A percentile compares a stretch with the other conserved stretches of the same genome.
Conservation (phyloP, 495 filamentous ascomycete genomes). For the Elasticomyces elasticus region DNA sequence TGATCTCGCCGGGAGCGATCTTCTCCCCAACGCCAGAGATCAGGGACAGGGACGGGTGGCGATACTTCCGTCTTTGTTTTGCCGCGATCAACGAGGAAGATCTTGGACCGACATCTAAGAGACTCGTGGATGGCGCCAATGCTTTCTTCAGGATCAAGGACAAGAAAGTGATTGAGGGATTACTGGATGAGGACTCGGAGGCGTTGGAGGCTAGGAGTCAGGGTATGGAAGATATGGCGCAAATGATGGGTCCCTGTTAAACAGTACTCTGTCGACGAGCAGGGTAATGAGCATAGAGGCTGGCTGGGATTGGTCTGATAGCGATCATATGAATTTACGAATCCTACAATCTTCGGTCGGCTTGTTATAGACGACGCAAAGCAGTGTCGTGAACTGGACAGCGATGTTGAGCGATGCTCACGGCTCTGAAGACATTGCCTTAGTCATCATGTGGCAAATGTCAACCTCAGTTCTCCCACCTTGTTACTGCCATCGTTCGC, state of each 20-base stretch:
- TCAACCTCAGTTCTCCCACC: no score
- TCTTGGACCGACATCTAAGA: slow-evolving; percentile 45
- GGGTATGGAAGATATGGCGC: slow-evolving; percentile 11
- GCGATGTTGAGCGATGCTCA: no score
- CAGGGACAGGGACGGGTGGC: slow-evolving; percentile 44
- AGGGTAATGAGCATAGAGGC: no score
- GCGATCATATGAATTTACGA: no score
- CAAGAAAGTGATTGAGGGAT: slow-evolving; percentile 51
- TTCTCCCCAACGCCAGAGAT: slow-evolving; percentile 58
- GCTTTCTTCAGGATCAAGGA: slow-evolving; percentile 67
- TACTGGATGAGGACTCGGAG: slow-evolving; percentile 32
- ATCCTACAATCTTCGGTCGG: no score
- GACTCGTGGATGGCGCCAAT: slow-evolving; percentile 57
- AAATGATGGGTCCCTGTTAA: slow-evolving; percentile 15
- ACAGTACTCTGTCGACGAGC: no score
- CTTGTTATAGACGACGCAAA: no score
- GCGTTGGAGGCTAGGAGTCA: slow-evolving; percentile 12
- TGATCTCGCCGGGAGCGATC: slow-evolving; percentile 57
- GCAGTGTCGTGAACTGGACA: no score
- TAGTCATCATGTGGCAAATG: no score
- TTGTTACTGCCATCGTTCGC: no score
- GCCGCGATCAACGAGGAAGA: slow-evolving; percentile 66
- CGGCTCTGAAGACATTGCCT: no score
- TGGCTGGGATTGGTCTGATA: no score
- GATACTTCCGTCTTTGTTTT: slow-evolving; percentile 73